These are phyloP conservation scores for Trichoderma breve DNA, from an alignment of 2,329 filamentous ascomycete species.

Conservation along the genomic window DNA sequence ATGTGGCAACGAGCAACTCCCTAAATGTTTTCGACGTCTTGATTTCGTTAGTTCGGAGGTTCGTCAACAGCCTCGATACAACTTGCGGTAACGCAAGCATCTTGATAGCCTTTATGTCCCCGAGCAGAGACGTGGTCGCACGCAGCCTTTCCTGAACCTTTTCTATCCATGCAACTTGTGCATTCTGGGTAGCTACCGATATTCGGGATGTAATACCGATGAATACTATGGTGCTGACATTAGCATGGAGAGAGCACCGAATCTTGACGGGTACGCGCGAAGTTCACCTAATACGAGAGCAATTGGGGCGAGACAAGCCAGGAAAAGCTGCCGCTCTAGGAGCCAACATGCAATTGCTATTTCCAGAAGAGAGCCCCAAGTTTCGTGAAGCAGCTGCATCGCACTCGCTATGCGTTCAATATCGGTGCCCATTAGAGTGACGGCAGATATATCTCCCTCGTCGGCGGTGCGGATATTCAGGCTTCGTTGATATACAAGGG, in stretches of 20 bases:
- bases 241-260: neutral
- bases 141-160: constrained; percentile 43
- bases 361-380: constrained; percentile 32
- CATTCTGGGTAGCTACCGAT: constrained; percentile 21
- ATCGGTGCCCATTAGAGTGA: constrained; percentile 37
- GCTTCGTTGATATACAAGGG: constrained; percentile 28
- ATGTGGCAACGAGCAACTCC: constrained; percentile 25
- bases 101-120: constrained; percentile 47
- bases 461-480: constrained; percentile 26
- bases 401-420: constrained; percentile 31
- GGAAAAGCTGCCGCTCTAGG: constrained; percentile 29
- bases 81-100: constrained; percentile 38
- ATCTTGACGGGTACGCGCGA: neutral
- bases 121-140: constrained; percentile 40
- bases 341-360: constrained; percentile 32
- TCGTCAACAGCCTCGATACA: constrained; percentile 28
- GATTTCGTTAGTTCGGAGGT: constrained; percentile 31
- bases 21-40: constrained; percentile 30
- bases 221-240: constrained; percentile 21
- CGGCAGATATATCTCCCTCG: constrained; percentile 27
- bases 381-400: constrained; percentile 28
- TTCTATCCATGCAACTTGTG: constrained; percentile 40
- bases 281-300: constrained; percentile 24
- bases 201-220: constrained; percentile 24
- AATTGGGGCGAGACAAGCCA: constrained; percentile 29